Percentiles rank a stretch among this genome's conserved stretches.
These are phyloP conservation scores for Pleurotus sapidus DNA, from an alignment of 768 basidiomycete species.

Conservation along the genomic window DNA sequence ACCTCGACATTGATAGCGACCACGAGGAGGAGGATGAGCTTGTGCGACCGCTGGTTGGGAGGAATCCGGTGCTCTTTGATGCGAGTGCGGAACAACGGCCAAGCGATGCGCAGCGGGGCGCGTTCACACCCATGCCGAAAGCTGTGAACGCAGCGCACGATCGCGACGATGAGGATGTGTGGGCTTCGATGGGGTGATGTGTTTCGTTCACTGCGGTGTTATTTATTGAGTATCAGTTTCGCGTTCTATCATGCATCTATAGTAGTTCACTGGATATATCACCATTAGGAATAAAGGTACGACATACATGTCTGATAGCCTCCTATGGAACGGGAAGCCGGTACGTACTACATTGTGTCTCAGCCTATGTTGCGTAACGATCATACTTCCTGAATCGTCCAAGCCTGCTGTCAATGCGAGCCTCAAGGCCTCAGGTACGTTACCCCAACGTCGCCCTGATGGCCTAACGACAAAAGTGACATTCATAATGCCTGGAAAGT, in stretches of 20 bases:
- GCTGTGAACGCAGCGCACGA: constrained; percentile 52
- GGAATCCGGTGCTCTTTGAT: constrained; percentile 64
- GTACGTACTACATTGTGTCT: no score
- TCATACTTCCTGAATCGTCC: no score
- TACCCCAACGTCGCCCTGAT: no score
- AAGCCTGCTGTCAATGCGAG: no score
- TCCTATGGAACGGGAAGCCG: no score
- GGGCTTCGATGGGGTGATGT: constrained; percentile 60
- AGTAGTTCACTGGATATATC: background rate
- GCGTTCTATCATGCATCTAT: constrained; percentile 8
- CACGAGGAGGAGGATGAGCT: constrained; percentile 61
- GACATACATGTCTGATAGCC: background rate
- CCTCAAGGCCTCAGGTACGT: no score
- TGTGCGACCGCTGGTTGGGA: constrained; percentile 51
- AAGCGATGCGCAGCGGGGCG: constrained; percentile 20
- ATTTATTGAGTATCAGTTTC: constrained; percentile 8
- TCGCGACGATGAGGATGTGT: constrained; percentile 65
- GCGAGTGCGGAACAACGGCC: constrained; percentile 35
- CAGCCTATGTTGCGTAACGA: no score
- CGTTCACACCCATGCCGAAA: constrained; percentile 57
- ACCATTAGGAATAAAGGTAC: background rate
- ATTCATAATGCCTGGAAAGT: no score
- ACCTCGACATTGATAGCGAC: constrained; percentile 69
- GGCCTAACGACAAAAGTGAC: no score
- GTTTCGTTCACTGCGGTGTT: constrained; percentile 7